Percentiles rank a stretch among this genome's conserved stretches.
Conservation (phyloP, 208 protist genomes). For the Trypanosoma vivax region DNA sequence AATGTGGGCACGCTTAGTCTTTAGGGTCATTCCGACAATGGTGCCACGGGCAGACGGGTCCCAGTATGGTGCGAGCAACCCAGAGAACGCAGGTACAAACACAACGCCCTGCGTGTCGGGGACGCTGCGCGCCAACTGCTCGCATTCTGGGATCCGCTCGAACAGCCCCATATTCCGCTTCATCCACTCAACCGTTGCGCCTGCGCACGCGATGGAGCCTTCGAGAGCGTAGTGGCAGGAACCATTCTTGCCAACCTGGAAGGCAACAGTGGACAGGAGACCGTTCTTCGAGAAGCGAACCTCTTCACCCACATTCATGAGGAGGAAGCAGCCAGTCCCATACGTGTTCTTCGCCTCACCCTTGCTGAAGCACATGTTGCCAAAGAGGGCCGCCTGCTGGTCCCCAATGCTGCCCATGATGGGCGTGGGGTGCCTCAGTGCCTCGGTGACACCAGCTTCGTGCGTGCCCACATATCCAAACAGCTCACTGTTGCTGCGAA, state of each 20-base stretch:
- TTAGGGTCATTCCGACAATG: slow-evolving; percentile 91
- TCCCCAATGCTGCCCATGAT: slow-evolving; percentile 94
- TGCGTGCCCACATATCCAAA: slow-evolving; percentile 34
- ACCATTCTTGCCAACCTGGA: slow-evolving; percentile 74
- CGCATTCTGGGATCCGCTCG: slow-evolving; percentile 46
- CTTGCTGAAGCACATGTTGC: slow-evolving; percentile 89
- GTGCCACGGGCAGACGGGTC: slow-evolving; percentile 89
- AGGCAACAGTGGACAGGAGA: slow-evolving; percentile 94
- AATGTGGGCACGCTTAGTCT: slow-evolving; percentile 80
- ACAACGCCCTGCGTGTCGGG: slow-evolving; percentile 77
- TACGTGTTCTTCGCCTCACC: slow-evolving; percentile 97
- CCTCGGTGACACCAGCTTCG: slow-evolving; percentile 25
- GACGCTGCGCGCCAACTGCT: slow-evolving; percentile 44
- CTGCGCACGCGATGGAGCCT: slow-evolving; percentile 91
- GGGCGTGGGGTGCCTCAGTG: slow-evolving; percentile 31
- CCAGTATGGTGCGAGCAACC: slow-evolving; percentile 97
- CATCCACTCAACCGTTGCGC: slow-evolving; percentile 92
- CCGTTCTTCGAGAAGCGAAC: slow-evolving; percentile 83
- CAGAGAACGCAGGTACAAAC: slow-evolving; percentile 97
- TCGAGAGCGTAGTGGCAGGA: slow-evolving; percentile 75
- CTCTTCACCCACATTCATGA: slow-evolving; percentile 94
- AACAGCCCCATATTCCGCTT: slow-evolving; percentile 90
- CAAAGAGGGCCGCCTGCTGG: slow-evolving; percentile 96
- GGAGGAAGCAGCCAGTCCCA: slow-evolving; percentile 98
- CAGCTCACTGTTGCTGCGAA: slow-evolving; percentile 83